Conservation (phyloP, 1,284 basidiomycete genomes). For the Cryptococcus jaspeensis region DNA sequence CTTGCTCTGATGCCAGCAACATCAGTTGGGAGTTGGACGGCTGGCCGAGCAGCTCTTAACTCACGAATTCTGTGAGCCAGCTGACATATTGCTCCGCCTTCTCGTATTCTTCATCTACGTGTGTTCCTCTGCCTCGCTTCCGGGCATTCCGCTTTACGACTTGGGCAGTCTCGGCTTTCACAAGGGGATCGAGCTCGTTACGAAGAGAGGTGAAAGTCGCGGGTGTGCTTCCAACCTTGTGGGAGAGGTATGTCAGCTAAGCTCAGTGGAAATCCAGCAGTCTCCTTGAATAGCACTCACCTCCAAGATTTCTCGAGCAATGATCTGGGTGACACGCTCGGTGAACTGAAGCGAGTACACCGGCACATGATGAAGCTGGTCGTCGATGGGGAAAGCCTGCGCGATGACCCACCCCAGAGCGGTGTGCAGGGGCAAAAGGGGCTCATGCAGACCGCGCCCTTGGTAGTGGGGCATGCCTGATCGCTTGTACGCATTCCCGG, state of each 20-base stretch:
- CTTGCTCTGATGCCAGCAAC: conserved; percentile 9
- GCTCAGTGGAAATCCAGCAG: no score
- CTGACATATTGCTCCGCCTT: conserved; percentile 20
- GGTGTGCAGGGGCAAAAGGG: conserved; percentile 31
- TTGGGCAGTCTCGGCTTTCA: conserved; percentile 22
- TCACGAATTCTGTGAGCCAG: conserved; percentile 38
- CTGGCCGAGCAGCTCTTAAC: neutral
- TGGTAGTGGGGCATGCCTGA: conserved; percentile 6
- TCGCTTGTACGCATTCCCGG: neutral
- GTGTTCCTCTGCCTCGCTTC: conserved; percentile 25
- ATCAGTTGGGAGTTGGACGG: neutral
- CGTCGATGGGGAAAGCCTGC: conserved; percentile 21
- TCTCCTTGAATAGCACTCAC: conserved; percentile 14
- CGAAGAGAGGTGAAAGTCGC: conserved; percentile 24
- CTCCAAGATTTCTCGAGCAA: conserved; percentile 39
- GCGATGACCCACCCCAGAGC: conserved; percentile 39
- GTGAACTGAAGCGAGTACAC: conserved; percentile 35
- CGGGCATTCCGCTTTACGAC: conserved; percentile 20
- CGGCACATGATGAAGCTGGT: conserved; percentile 12
- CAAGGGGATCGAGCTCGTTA: conserved; percentile 27
- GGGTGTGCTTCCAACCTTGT: conserved; percentile 30
- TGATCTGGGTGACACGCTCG: conserved; percentile 30
- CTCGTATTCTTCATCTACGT: conserved; percentile 14
- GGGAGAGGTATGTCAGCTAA: neutral
- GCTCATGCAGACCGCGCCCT: conserved; percentile 14